These are phyloP conservation scores for Phytophthora pini DNA, from an alignment of 352 stramenopile genomes.

Conservation along the genomic window DNA sequence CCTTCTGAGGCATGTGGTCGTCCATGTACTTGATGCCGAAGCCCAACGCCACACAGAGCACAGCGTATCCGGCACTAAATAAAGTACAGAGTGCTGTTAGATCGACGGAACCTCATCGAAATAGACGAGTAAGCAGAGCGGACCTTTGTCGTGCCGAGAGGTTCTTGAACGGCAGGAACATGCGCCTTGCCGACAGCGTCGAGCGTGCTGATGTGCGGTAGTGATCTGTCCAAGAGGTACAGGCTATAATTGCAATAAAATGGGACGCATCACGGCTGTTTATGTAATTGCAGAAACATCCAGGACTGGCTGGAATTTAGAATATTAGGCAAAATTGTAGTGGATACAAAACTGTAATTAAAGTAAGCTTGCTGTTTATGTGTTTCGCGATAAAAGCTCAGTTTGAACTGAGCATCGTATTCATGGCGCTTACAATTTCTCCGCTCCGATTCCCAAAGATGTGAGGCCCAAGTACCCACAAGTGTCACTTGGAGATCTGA, in stretches of 20 bases:
- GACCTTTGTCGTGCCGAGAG: conserved; percentile 68
- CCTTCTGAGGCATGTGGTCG: conserved; percentile 54
- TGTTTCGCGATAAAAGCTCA: background rate
- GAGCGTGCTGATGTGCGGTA: background rate
- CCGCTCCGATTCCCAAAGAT: conserved; percentile 17
- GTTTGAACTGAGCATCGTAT: conserved; percentile 20
- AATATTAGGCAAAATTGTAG: background rate
- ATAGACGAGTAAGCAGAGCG: conserved; percentile 5
- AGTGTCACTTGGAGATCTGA: background rate
- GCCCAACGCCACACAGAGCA: conserved; percentile 66
- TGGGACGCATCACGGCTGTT: background rate
- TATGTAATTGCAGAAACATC: background rate
- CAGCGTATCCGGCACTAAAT: conserved; percentile 61
- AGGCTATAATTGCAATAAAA: background rate
- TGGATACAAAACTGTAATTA: background rate
- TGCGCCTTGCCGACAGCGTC: background rate
- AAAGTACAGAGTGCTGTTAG: background rate
- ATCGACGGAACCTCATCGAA: background rate
- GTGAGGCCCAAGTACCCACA: conserved; percentile 3
- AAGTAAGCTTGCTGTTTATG: conserved; percentile 12
- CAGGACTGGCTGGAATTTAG: background rate
- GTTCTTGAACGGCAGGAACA: conserved; percentile 76
- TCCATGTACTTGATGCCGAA: conserved; percentile 78
- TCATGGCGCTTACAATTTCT: conserved; percentile 4
- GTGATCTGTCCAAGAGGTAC: conserved; percentile 1